Conservation (phyloP, 257 asterid genomes). For the Rehmannia glutinosa region DNA sequence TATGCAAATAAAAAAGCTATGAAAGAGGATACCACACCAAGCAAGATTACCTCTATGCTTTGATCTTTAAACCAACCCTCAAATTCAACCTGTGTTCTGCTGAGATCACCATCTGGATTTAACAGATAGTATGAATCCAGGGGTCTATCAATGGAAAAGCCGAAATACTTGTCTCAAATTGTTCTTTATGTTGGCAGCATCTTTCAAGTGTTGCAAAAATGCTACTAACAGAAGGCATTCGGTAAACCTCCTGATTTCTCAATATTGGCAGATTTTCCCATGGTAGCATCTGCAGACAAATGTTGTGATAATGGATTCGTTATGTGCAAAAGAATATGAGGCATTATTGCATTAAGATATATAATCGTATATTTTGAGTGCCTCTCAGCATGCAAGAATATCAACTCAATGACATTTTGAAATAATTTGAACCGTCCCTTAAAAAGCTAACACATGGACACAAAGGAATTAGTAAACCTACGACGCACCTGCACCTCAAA, state of each 20-base stretch:
- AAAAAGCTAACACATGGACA: slow-evolving; percentile 5
- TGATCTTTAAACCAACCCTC: slow-evolving; percentile 89
- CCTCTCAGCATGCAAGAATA: not conserved
- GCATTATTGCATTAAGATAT: too few relatives aligned
- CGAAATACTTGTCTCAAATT: slow-evolving; percentile 14
- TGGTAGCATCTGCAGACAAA: slow-evolving; percentile 75
- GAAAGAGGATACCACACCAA: not conserved
- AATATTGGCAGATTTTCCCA: slow-evolving; percentile 88
- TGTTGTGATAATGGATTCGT: not conserved
- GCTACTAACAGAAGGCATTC: slow-evolving; percentile 87
- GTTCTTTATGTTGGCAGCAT: slow-evolving; percentile 34
- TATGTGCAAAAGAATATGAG: not conserved
- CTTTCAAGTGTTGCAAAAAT: slow-evolving; percentile 53
- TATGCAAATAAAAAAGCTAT: not conserved
- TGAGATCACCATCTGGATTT: slow-evolving; percentile 93
- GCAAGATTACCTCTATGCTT: slow-evolving; percentile 61
- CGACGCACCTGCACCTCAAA: slow-evolving; percentile 77
- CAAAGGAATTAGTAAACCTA: slow-evolving; percentile 2
- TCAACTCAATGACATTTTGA: not conserved
- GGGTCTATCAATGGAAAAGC: slow-evolving; percentile 65
- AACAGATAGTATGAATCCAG: slow-evolving; percentile 74
- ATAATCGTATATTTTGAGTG: too few relatives aligned
- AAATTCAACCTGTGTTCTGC: slow-evolving; percentile 66
- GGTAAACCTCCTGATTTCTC: slow-evolving; percentile 78
- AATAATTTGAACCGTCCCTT: not conserved